Base-by-base conservation (phyloP, 2,329 filamentous ascomycete species). In the Neurospora sp. region DNA sequence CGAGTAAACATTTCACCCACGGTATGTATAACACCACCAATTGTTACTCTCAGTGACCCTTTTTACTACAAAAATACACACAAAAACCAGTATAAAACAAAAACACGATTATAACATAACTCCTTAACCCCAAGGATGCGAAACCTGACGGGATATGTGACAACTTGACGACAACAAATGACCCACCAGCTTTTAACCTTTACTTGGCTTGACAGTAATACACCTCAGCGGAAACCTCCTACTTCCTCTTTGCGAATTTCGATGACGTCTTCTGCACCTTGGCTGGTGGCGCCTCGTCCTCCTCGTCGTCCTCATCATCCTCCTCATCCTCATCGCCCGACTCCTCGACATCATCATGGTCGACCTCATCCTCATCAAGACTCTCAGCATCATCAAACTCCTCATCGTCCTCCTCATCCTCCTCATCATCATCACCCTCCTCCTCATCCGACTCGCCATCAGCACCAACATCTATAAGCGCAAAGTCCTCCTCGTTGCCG, bases 371-470 rank as follows among this genome's bases (percentile, higher is more conserved):
- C 69, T 79, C 78, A 41, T 80, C 78, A 10, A 80, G 36, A 1
- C 72, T 74, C 72, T 73, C 75, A 11, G 71, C 74, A 17, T 73
- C 75, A n/a, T 72, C 72, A 38, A 74, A 36, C 46, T 76, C 74
- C 39, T 76, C 74, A 3, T 69, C 74, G 17, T 74, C 43, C 12
- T 74, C 75, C 8, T 71, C 72, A 3, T 69, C 73, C 19, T 71
- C 72, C 2, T 62, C 80, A 11, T 82, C 81, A 5, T 79, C 80
- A 6, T 82, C 82, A 10, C 52, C 52, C 23, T 57, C 52, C 23
- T 84, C 83, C 11, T 83, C 83, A 11, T 85, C 83, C 68, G 82
- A 83, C n/a, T 86, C 84, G 19, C 89, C 88, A 62, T 90, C 87
- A 6, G 87, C 65, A 33, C 65, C 65, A 8, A 57, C 52, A 57